Evolutionary conservation across 176 grass and related monocot species (phyloP), one percentile per base, ranked within the genome.

Genomic region (Olyra latifolia): DNA sequence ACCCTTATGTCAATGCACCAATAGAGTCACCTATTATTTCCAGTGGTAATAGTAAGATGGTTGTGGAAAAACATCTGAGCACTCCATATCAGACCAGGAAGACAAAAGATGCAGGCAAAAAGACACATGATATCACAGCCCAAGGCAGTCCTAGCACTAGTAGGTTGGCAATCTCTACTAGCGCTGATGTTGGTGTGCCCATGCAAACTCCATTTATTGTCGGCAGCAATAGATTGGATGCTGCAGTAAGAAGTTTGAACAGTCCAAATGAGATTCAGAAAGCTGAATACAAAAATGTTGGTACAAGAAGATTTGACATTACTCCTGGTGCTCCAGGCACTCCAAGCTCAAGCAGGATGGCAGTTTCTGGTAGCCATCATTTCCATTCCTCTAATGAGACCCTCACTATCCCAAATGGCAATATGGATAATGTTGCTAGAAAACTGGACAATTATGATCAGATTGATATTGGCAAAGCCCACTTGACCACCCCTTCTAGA

Each of bases 321-420:
- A 54, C 58, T 73, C 22, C 28, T 13, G 58, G 59, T 73, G 28
- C 22, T 38, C 40, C n/a, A 16, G 66, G 39, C n/a, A 38, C 74
- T 49, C 66, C 74, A 73, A 67, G 69, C 84, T 49, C 77, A 81
- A 75, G 41, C 61, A 45, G 64, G 59, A 80, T 54, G 23, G 11
- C 68, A 63, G 44, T 73, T 84, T 76, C 83, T 72, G 56, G 32
- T 58, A 80, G 50, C 86, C 76, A 42, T 77, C 49, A 80, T 88
- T 23, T 74, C 15, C 74, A 58, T 71, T 63, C 76, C 38, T 79
- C 63, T 66, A 66, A 79, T 80, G 52, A 53, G 58, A 76, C 63
- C 40, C 43, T 32, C 15, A 72, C 3, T 11, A 53, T 56, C 12
- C 49, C 48, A 56, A 54, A 54, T 23, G n/a, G 64, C 32, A 77